Percentiles rank a stretch among this genome's conserved stretches.
Conservation (phyloP, 495 filamentous ascomycete species). For the Penicillium atrosanguineum region DNA sequence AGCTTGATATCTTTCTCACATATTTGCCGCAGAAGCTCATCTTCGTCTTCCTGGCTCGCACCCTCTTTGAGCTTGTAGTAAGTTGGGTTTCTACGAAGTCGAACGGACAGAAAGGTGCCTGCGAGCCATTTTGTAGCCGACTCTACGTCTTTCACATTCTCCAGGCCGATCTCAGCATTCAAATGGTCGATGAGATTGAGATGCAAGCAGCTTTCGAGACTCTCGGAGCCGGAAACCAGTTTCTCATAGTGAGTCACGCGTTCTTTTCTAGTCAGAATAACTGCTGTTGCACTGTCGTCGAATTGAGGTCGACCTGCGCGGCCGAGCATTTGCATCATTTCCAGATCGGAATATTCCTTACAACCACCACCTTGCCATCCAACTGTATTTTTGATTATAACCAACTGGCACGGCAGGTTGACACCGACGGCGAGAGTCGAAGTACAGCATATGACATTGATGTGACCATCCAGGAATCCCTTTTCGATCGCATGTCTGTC, state of each 20-base stretch:
- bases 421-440: slow-evolving; percentile 91
- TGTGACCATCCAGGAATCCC: slow-evolving; percentile 68
- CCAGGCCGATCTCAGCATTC: slow-evolving; percentile 89
- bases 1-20: slow-evolving; percentile 75
- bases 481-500: slow-evolving; percentile 74
- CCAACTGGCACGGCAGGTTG: slow-evolving; percentile 90
- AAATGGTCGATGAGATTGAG: slow-evolving; percentile 86
- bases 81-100: slow-evolving; percentile 73
- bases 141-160: slow-evolving; percentile 67
- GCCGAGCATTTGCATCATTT: slow-evolving; percentile 98
- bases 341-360: slow-evolving; percentile 84
- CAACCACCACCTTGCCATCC: slow-evolving; percentile 62
- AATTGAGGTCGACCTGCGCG: slow-evolving; percentile 93
- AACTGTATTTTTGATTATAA: slow-evolving; percentile 88
- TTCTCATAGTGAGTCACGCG: slow-evolving; percentile 73
- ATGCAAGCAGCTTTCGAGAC: slow-evolving; percentile 85
- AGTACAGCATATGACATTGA: slow-evolving; percentile 92
- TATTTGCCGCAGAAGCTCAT: slow-evolving; percentile 73
- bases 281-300: slow-evolving; percentile 76
- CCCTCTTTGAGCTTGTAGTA: slow-evolving; percentile 73
- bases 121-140: slow-evolving; percentile 81
- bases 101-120: slow-evolving; percentile 84
- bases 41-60: slow-evolving; percentile 50
- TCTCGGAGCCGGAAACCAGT: slow-evolving; percentile 79
- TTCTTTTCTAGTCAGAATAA: slow-evolving; percentile 76